Evolutionary conservation across 2,329 filamentous ascomycete species (phyloP), one percentile per base, ranked within the genome.

Genomic region (Neofusicoccum laricinum): DNA sequence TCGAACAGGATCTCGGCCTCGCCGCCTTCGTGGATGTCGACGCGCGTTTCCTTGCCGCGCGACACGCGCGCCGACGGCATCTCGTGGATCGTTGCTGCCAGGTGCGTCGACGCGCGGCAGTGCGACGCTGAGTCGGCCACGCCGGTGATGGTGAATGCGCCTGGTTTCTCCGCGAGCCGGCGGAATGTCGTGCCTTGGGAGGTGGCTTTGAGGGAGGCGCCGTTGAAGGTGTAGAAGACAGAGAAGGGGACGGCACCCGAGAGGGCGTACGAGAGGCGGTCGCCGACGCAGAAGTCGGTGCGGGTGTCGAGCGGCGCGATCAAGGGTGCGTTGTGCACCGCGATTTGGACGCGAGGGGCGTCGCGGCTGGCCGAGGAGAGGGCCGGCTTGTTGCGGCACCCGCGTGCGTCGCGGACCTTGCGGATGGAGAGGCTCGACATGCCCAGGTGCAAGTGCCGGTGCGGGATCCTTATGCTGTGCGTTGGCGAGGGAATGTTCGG

Each of bases 11-110:
- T 93, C 74, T 97, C 92, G 0, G 95, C 93, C 75, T 96, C 91
- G 67, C 93, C 93, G 69, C 95, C 95, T 80, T 99, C 94, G 76
- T 98, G 96, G 67, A 99, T 99, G 74, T 98, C 95, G 40, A 96
- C 89, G 69, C 90, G 88, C 6, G 88, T 86, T 65, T 91, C 88
- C 67, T 86, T 86, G 34, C 96, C 96, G 71, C 92, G 91, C 72
- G 90, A 94, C 69, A 99, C 92, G 69, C 89, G 89, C 51, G 97
- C 96, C 65, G 90, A 93, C 2, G 95, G 95, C 80, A 98, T 90
- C 59, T 92, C 90, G 74, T 98, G 95, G 70, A 99, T 96, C 6
- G 85, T 84, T 77, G 96, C 96, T 61, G 85, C 86, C 57, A 97
- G 86, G 66, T 91, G 85, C 64, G 93, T 90, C 7, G 86, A 84